These are phyloP conservation scores for Neofusicoccum kwambonambiense DNA, from an alignment of 2,329 filamentous ascomycete species.

Conservation along the genomic window DNA sequence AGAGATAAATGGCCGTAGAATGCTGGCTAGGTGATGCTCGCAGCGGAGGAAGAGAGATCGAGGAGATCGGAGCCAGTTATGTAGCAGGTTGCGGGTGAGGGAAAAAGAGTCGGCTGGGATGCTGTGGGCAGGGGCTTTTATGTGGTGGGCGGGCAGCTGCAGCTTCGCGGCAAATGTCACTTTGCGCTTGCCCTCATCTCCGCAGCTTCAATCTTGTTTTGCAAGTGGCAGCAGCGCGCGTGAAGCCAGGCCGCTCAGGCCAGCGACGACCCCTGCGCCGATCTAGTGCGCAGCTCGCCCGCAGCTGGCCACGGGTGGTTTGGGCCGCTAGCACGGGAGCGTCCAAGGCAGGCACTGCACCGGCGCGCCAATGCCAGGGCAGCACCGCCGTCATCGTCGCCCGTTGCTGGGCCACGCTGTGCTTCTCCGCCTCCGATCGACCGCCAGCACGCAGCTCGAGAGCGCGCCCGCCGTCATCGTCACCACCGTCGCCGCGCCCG, in stretches of 20 bases:
- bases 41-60: not conserved
- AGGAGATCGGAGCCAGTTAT: constrained; percentile 16
- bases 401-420: not conserved
- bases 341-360: constrained; percentile 10
- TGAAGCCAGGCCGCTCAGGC: constrained; percentile 7
- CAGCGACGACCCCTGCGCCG: constrained; percentile 12
- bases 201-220: constrained; percentile 16
- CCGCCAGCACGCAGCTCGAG: not conserved
- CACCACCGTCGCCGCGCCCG: not conserved
- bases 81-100: constrained; percentile 18
- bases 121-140: constrained; percentile 2
- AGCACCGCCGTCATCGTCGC: not conserved
- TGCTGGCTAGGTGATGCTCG: constrained; percentile 15
- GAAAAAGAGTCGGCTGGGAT: constrained; percentile 6
- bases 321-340: constrained; percentile 13
- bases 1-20: constrained; percentile 3
- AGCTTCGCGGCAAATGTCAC: constrained; percentile 10
- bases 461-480: not conserved
- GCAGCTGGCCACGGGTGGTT: not conserved
- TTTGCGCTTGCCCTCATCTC: constrained; percentile 21
- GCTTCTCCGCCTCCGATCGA: not conserved
- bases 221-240: constrained; percentile 3
- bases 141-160: constrained; percentile 18
- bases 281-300: constrained; percentile 3
- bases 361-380: not conserved